phyloP scores from a whole-genome alignment of 331 rosid species.

The Prunus yedoensis region DNA sequence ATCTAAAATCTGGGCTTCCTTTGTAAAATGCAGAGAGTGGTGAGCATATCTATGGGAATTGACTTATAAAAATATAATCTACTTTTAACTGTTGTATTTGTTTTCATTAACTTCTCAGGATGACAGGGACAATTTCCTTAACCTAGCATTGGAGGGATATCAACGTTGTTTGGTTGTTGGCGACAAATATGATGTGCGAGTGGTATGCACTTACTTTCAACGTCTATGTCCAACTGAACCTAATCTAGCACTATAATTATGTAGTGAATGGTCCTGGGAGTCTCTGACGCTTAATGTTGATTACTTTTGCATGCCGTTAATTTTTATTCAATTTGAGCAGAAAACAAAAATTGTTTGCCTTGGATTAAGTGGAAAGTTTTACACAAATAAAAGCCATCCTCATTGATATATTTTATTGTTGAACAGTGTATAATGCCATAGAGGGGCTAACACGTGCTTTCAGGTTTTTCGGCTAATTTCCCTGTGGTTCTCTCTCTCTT shows the following conservation, averaged over 20 bases:
- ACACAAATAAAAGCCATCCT: not conserved
- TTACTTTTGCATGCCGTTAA: not conserved
- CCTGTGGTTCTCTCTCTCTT: conserved; percentile 80
- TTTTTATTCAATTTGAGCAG: not conserved
- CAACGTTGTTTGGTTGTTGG: conserved; percentile 80
- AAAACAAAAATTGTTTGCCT: not conserved
- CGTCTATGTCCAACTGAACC: conserved; percentile 5
- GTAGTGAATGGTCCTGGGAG: not conserved
- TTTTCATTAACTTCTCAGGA: conserved; percentile 47
- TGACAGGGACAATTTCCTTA: conserved; percentile 87
- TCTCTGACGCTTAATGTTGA: not conserved
- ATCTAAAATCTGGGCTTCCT: too few relatives aligned
- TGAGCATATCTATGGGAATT: not conserved
- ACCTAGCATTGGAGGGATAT: conserved; percentile 86
- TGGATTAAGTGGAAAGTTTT: not conserved
- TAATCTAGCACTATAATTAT: not conserved
- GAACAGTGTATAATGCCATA: conserved; percentile 17
- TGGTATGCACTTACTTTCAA: conserved; percentile 57
- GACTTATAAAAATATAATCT: not conserved
- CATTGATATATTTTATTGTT: not conserved
- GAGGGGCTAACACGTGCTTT: conserved; percentile 29
- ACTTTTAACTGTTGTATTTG: not conserved
- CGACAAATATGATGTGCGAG: conserved; percentile 87
- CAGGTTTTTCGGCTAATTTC: conserved; percentile 92
- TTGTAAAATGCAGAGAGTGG: not conserved